phyloP scores from a whole-genome alignment of 1,284 basidiomycete species.

The Cryptococcus neoformans region DNA sequence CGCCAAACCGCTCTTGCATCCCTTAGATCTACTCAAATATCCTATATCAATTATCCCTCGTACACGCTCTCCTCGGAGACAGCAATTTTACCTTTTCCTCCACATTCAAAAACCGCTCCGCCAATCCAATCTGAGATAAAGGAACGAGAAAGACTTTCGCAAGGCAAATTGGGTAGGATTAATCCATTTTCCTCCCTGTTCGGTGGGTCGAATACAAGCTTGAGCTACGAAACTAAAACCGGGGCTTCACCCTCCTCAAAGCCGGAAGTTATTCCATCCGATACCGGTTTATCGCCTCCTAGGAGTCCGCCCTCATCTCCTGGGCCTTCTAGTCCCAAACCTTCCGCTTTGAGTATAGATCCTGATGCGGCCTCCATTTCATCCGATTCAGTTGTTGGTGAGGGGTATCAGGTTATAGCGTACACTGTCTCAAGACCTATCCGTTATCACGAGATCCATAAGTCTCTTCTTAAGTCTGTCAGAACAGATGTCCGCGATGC shows the following conservation, averaged over 20 bases:
- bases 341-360: constrained; percentile 33
- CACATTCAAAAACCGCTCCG: constrained; percentile 42
- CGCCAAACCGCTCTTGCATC: constrained; percentile 48
- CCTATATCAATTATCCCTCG: constrained; percentile 54
- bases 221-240: constrained; percentile 4
- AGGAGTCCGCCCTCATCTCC: constrained; percentile 39
- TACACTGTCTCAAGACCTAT: constrained; percentile 44
- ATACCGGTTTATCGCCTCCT: constrained; percentile 59
- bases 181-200: constrained; percentile 48
- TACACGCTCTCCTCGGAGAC: constrained; percentile 56
- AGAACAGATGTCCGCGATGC: constrained; percentile 59
- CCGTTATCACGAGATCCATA: constrained; percentile 55
- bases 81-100: constrained; percentile 63
- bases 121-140: constrained; percentile 10
- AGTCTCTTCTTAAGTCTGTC: constrained; percentile 59
- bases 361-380: constrained; percentile 21
- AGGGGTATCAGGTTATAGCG: constrained; percentile 43
- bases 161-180: constrained; percentile 31
- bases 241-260: constrained; percentile 36
- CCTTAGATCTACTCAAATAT: constrained; percentile 35
- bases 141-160: constrained; percentile 20
- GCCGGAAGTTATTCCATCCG: constrained; percentile 2
- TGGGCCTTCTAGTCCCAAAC: constrained; percentile 40
- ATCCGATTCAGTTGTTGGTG: constrained; percentile 22
- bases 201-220: constrained; percentile 18